A percentile compares a stretch with the other conserved stretches of the same genome.
Conservation (phyloP, 257 asterid species). For the Jacaranda mimosifolia region DNA sequence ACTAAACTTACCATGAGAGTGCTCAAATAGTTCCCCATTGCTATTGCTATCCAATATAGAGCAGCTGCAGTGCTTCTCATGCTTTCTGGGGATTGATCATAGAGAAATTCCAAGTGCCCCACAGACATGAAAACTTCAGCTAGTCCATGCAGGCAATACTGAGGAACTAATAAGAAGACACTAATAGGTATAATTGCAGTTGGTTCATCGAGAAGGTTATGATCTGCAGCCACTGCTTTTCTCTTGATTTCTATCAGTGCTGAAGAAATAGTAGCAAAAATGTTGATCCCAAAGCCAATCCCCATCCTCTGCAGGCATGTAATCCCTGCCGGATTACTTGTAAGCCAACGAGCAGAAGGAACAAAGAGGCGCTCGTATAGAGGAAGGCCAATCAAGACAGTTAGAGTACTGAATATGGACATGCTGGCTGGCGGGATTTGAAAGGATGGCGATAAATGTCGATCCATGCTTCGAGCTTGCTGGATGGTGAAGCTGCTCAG, state of each 20-base stretch:
- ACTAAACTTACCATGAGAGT: conserved; percentile 62
- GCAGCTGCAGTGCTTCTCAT: conserved; percentile 86
- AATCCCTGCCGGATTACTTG: conserved; percentile 59
- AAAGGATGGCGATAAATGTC: conserved; percentile 62
- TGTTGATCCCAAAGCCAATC: conserved; percentile 60
- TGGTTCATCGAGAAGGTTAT: conserved; percentile 62
- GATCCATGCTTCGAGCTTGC: conserved; percentile 83
- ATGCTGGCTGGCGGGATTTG: conserved; percentile 81
- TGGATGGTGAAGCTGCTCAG: conserved; percentile 68
- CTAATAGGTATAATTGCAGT: conserved; percentile 60
- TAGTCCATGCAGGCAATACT: conserved; percentile 69
- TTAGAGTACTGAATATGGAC: conserved; percentile 69
- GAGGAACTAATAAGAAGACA: conserved; percentile 80
- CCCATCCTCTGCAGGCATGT: conserved; percentile 82
- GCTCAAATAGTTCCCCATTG: conserved; percentile 64
- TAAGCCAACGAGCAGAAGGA: conserved; percentile 61
- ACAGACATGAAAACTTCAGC: conserved; percentile 73
- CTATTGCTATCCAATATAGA: conserved; percentile 60
- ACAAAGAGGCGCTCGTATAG: conserved; percentile 75
- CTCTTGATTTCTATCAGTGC: conserved; percentile 71
- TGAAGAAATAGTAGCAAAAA: conserved; percentile 57
- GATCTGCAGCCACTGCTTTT: conserved; percentile 57
- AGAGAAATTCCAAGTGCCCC: conserved; percentile 75
- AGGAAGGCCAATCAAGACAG: conserved; percentile 58
- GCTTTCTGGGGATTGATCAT: conserved; percentile 85